Evolutionary conservation across 306 rosid genomes (phyloP).

Genomic region (Glycine tomentella): DNA sequence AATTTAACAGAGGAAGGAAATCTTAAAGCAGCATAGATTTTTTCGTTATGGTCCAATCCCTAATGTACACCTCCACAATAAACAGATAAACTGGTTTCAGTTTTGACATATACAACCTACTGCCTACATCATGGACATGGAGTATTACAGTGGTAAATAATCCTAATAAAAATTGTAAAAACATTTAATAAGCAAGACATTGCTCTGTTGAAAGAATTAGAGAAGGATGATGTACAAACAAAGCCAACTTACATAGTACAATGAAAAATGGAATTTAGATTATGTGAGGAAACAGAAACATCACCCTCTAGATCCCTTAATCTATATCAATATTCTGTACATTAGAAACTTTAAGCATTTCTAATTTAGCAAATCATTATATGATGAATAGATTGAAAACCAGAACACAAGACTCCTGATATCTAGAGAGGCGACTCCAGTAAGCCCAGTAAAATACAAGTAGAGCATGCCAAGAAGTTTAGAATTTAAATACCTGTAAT

Average conservation of each 20-base stretch:
- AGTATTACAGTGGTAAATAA: slow-evolving; percentile 9
- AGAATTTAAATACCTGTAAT: slow-evolving; percentile 73
- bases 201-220: slow-evolving; percentile 14
- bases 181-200: slow-evolving; percentile 26
- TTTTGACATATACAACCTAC: slow-evolving; percentile 11
- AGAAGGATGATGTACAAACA: slow-evolving; percentile 32
- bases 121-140: background rate
- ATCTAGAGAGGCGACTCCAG: background rate
- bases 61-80: background rate
- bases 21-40: background rate
- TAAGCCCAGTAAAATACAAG: slow-evolving; percentile 10
- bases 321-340: slow-evolving; percentile 1
- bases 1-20: slow-evolving; percentile 24
- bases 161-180: slow-evolving; percentile 23
- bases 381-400: slow-evolving; percentile 15
- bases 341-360: background rate
- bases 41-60: slow-evolving; percentile 26
- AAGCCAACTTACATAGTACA: slow-evolving; percentile 30
- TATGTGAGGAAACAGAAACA: slow-evolving; percentile 19
- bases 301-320: background rate
- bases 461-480: slow-evolving; percentile 31
- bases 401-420: slow-evolving; percentile 1
- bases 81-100: slow-evolving; percentile 15
- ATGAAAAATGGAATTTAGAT: slow-evolving; percentile 21
- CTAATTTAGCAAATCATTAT: background rate